Conservation (phyloP, 257 asterid species). For the Scutellaria baicalensis region DNA sequence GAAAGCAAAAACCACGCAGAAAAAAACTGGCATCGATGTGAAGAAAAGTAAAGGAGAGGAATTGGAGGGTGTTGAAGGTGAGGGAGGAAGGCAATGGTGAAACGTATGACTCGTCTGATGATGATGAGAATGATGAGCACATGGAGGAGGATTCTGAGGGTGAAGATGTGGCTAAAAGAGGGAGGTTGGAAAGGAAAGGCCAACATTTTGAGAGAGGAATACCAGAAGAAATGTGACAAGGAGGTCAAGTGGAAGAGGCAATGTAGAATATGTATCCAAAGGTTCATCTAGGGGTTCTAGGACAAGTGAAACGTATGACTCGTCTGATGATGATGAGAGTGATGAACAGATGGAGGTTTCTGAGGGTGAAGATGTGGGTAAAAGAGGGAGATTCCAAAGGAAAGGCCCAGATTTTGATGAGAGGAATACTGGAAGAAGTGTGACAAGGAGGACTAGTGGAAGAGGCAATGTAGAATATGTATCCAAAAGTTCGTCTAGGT, state of each 20-base stretch:
- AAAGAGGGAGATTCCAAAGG: conserved; percentile 7
- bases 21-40: conserved; percentile 26
- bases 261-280: not conserved
- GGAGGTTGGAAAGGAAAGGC: not conserved
- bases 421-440: conserved; percentile 8
- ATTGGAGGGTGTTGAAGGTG: conserved; percentile 25
- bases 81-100: conserved; percentile 39
- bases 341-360: conserved; percentile 19
- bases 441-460: conserved; percentile 12
- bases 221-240: conserved; percentile 12
- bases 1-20: conserved; percentile 15
- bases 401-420: conserved; percentile 4
- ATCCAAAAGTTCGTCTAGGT: conserved; percentile 19
- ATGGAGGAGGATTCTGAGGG: conserved; percentile 19
- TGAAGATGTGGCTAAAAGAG: conserved; percentile 5
- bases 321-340: conserved; percentile 21
- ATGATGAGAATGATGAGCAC: conserved; percentile 20
- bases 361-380: conserved; percentile 5
- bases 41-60: conserved; percentile 32
- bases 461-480: conserved; percentile 12
- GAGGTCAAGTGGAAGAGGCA: conserved; percentile 10
- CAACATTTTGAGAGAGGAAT: conserved; percentile 10
- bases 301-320: conserved; percentile 18
- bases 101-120: conserved; percentile 20
- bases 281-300: not conserved